Conservation (phyloP, 768 basidiomycete genomes). For the Guyanaporus albipodus region DNA sequence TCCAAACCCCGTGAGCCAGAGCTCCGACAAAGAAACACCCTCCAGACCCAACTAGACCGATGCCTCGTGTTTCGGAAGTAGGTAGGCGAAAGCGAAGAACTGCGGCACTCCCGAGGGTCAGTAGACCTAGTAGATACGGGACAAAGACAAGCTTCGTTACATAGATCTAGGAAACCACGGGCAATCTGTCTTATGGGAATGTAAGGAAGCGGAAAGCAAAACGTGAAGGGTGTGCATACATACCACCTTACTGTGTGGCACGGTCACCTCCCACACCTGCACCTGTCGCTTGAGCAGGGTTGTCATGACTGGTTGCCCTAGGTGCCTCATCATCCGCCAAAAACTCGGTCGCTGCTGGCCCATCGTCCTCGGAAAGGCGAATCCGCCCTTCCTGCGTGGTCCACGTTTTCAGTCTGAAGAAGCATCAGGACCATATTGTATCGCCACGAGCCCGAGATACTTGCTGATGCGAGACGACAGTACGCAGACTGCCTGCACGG, state of each 20-base stretch:
- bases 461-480: slow-evolving; percentile 61
- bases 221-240: background rate
- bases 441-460: slow-evolving; percentile 18
- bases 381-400: slow-evolving; percentile 52
- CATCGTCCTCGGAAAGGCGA: slow-evolving; percentile 66
- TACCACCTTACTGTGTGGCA: slow-evolving; percentile 2
- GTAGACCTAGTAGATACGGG: background rate
- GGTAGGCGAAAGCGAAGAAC: background rate
- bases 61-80: background rate
- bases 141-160: slow-evolving; percentile 2
- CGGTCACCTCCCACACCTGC: slow-evolving; percentile 1
- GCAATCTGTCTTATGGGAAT: no score
- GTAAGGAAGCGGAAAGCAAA: background rate
- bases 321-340: slow-evolving; percentile 51
- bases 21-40: no score
- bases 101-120: background rate
- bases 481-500: slow-evolving; percentile 49
- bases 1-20: background rate
- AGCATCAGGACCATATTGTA: background rate
- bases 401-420: slow-evolving; percentile 54
- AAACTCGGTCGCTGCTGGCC: slow-evolving; percentile 66
- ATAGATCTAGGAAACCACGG: no score
- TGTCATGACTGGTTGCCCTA: slow-evolving; percentile 34
- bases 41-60: background rate
- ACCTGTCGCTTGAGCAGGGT: slow-evolving; percentile 20